phyloP scores from a whole-genome alignment of 1,284 basidiomycete genomes.

The Microbotryomycetes sp. region DNA sequence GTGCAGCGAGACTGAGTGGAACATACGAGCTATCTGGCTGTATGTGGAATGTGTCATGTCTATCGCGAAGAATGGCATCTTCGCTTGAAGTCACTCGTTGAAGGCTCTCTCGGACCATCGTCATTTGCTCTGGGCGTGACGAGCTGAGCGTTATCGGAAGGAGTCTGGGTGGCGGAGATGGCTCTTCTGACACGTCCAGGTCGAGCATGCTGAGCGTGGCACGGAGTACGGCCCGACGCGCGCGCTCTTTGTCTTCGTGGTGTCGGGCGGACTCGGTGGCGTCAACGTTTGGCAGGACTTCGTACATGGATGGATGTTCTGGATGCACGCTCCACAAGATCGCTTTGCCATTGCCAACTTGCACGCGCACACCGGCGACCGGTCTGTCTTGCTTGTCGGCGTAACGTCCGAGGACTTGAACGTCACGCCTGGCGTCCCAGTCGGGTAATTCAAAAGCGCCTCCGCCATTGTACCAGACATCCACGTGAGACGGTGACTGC shows the following conservation, averaged over 20 bases:
- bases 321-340: conserved; percentile 58
- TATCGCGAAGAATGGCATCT: conserved; percentile 26
- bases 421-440: conserved; percentile 36
- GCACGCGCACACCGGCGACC: conserved; percentile 50
- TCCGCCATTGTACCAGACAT: conserved; percentile 53
- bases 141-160: conserved; percentile 8
- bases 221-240: conserved; percentile 45
- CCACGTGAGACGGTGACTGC: conserved; percentile 23
- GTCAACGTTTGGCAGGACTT: background rate
- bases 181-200: conserved; percentile 39
- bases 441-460: conserved; percentile 44
- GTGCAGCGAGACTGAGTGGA: conserved; percentile 9
- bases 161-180: conserved; percentile 10
- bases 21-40: conserved; percentile 39
- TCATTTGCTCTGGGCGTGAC: background rate
- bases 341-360: conserved; percentile 53
- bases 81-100: background rate
- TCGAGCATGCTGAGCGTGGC: conserved; percentile 48
- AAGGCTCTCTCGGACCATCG: background rate
- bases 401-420: conserved; percentile 45
- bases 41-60: conserved; percentile 61
- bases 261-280: background rate
- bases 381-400: conserved; percentile 37
- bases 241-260: conserved; percentile 37
- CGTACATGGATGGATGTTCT: conserved; percentile 51